Evolutionary conservation across 2,329 filamentous ascomycete species (phyloP).

Genomic region (Amesomyces nigricolor): DNA sequence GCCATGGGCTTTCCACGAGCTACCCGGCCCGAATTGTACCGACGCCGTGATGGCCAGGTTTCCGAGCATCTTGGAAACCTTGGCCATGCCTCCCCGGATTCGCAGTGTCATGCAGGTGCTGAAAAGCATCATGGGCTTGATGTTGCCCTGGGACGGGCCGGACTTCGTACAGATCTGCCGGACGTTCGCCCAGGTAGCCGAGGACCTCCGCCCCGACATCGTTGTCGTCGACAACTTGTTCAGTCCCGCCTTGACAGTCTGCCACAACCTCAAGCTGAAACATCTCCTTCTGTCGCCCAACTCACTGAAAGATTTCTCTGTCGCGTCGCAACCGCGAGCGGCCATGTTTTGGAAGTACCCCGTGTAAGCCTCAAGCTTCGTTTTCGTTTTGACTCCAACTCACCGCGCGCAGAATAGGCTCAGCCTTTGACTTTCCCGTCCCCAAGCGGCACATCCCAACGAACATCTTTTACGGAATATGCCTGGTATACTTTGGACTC

Average conservation of each 20-base stretch:
- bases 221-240: conserved; percentile 41
- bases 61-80: neutral
- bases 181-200: conserved; percentile 35
- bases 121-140: conserved; percentile 22
- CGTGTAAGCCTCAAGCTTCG: conserved; percentile 29
- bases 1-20: conserved; percentile 27
- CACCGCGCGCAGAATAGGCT: conserved; percentile 33
- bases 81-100: conserved; percentile 29
- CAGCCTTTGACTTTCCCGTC: conserved; percentile 42
- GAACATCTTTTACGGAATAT: conserved; percentile 37
- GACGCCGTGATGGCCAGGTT: too few relatives aligned
- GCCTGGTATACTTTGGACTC: conserved; percentile 23
- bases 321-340: conserved; percentile 35
- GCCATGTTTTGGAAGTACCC: conserved; percentile 35
- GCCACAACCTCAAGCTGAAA: conserved; percentile 31
- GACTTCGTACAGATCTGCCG: conserved; percentile 39
- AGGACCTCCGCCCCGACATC: conserved; percentile 34
- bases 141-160: conserved; percentile 34
- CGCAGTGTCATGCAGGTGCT: conserved; percentile 30
- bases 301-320: conserved; percentile 38
- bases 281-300: conserved; percentile 40
- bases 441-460: conserved; percentile 38
- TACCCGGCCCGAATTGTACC: conserved; percentile 21
- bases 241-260: conserved; percentile 39
- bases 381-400: neutral